phyloP scores from a whole-genome alignment of 208 protist species.

The Histomonas meleagridis region DNA sequence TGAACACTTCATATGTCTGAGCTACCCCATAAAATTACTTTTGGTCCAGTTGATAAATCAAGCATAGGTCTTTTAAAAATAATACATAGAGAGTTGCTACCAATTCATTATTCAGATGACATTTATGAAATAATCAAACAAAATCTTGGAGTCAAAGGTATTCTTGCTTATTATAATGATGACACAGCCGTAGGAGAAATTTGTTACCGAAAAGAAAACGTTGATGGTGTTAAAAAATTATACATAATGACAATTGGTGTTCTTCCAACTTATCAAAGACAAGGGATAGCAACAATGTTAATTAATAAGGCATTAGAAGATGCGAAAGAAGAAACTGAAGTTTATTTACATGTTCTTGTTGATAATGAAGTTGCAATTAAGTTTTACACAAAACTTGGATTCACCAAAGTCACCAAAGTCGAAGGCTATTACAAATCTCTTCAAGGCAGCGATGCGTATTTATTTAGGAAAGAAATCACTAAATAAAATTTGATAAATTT shows the following conservation, averaged over 20 bases:
- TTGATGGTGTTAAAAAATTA: background rate
- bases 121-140: conserved; percentile 5
- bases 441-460: background rate
- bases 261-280: background rate
- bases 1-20: too few relatives aligned
- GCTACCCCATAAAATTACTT: too few relatives aligned
- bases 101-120: background rate
- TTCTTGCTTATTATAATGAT: background rate
- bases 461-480: background rate
- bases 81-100: background rate
- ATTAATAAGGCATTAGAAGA: background rate
- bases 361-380: background rate
- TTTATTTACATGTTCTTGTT: background rate
- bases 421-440: background rate
- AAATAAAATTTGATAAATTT: too few relatives aligned
- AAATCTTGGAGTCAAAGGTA: background rate
- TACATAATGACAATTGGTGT: conserved; percentile 25
- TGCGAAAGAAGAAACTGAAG: background rate
- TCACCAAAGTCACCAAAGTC: background rate
- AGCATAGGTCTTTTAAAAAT: background rate
- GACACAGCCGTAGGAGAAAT: background rate
- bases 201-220: background rate
- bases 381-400: conserved; percentile 5
- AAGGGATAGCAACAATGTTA: background rate
- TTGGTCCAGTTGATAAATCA: background rate